Evolutionary conservation across 2,329 filamentous ascomycete genomes (phyloP), one percentile per base, ranked within the genome.

Genomic region (Aureobasidium lini): DNA sequence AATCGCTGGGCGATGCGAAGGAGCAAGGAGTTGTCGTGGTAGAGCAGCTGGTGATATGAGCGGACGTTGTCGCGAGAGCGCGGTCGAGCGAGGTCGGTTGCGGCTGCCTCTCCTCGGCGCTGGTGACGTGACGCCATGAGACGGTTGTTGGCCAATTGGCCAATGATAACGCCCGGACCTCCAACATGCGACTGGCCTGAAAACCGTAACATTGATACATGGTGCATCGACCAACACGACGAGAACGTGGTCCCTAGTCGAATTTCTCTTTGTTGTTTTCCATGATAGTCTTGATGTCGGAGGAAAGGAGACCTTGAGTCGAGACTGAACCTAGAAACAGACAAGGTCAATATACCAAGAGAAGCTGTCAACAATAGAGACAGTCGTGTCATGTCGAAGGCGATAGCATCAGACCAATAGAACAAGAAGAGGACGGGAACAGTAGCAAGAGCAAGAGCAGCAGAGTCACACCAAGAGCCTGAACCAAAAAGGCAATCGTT

Each of bases 381-480:
- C 42, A 37, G 6, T 32, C 32, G 18, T 56, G 9, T 40, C 39
- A 44, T 44, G 28, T 46, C 52, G 32, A 39, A 56, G n/a, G 32
- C 18, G 31, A 57, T 16, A 47, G 13, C 42, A 31, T 8, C n/a
- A 39, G 18, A 29, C 48, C 34, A 50, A 23, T 32, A 39, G 48
- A 39, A 50, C 34, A 29, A 34, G 16, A 29, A 50, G 34, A 37
- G 9, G 18, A 39, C 32, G 39, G n/a, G 8, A 23, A 18, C 23
- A 40, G 44, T 31, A 34, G 34, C 34, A 28, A 49, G 36, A 49
- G 50, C 32, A 58, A 57, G 28, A 57, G 52, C 53, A 47, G 32
- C 43, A 57, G 28, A 47, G 53, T 58, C 60, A 61, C 46, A 61
- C 54, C 44, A 52, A 62, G 54, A 59, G 56, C 57, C 60, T 57